Evolutionary conservation across 1,284 basidiomycete species (phyloP), one percentile per base, ranked within the genome.

Genomic region (Tilletia walkeri): DNA sequence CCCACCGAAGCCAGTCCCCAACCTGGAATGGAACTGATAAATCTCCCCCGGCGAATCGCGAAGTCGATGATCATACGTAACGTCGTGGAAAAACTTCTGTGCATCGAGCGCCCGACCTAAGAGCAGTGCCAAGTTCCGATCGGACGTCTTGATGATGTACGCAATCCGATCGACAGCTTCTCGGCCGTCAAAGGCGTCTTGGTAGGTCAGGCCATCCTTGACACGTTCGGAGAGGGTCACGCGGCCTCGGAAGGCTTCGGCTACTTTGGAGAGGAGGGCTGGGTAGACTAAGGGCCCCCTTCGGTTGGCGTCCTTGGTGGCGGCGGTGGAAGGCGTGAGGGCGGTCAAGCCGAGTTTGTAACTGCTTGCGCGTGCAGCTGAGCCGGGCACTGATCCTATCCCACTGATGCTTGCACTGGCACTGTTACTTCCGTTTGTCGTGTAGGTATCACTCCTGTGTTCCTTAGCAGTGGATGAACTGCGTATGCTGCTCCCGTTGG

Each of bases 71-170:
- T 98, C 95, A 83, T 99, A 99, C 6, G 95, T 97, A 75, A 99
- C 96, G 80, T 98, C 96, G 84, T 99, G 96, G 84, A 99, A 99
- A 86, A 95, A 98, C 86, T 98, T 99, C 86, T 99, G 96, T 14
- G 94, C 92, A 82, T 99, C 96, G 69, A 99, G 87, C 4, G 95
- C 94, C 65, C 96, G 89, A 14, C 96, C 96, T 10, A 99, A 88
- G 2, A 99, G 87, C 61, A 99, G 86, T 3, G 96, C 96, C 30
- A 99, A 88, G 84, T 97, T 98, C 20, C 96, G 89, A 85, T 99
- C 96, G 5, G 93, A 94, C 2, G 95, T 99, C 85, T 95, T 95
- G 87, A 98, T 97, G 84, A 99, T 95, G 81, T 95, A 93, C 20
- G 93, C 91, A 76, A 99, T 93, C 85, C 93, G 92, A 84, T 95